These are phyloP conservation scores for Phylloporus sp. DNA, from an alignment of 768 basidiomycete genomes.

Conservation along the genomic window DNA sequence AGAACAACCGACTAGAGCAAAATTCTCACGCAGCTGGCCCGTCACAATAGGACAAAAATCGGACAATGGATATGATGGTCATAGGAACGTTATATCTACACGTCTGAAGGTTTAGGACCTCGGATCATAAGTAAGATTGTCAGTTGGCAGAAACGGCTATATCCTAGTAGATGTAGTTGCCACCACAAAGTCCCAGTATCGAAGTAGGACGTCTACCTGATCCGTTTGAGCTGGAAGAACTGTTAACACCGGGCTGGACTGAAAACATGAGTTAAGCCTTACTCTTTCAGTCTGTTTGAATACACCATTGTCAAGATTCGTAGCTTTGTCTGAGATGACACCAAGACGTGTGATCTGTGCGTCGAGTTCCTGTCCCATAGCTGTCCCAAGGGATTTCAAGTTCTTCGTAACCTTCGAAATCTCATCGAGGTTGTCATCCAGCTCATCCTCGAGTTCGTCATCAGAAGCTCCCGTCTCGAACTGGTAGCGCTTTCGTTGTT, in stretches of 20 bases:
- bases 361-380: conserved; percentile 87
- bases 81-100: no score
- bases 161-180: neutral
- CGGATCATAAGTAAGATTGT: neutral
- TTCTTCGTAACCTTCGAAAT: conserved; percentile 71
- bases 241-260: conserved; percentile 4
- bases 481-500: conserved; percentile 78
- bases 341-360: conserved; percentile 79
- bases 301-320: conserved; percentile 66
- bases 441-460: conserved; percentile 90
- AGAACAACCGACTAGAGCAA: no score
- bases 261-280: conserved; percentile 25
- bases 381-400: conserved; percentile 70
- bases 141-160: neutral
- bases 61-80: no score
- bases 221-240: conserved; percentile 49
- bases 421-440: conserved; percentile 89
- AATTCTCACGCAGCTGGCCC: no score
- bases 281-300: conserved; percentile 81
- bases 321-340: conserved; percentile 74
- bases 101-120: no score
- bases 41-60: no score
- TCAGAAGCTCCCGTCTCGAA: conserved; percentile 89
- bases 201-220: conserved; percentile 38
- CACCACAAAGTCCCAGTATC: neutral